Evolutionary conservation across 106 monocot genomes (phyloP), one percentile per base, ranked within the genome.

Genomic region (Dioscorea alata): DNA sequence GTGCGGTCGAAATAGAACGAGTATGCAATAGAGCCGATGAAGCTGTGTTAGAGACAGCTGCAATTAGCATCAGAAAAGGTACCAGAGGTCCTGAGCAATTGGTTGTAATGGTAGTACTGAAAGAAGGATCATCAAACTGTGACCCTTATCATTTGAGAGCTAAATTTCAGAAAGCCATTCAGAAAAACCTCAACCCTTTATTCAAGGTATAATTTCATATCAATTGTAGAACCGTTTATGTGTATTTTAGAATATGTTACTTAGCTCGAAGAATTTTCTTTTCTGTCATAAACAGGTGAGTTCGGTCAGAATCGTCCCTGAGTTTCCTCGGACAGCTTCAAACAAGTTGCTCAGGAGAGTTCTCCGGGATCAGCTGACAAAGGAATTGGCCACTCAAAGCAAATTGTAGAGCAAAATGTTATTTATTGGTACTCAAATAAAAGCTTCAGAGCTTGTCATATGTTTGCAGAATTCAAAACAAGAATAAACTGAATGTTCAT

Each of bases 1-100:
- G 96, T 76, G 83, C 96, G 28, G 84, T 96, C 34, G 91, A 96
- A 80, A 91, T 96, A 49, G 96, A 96, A 62, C 66, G 88, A 12
- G 86, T 89, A 22, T 96, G 96, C 84, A 96, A 92, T 67, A 80
- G 63, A 75, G 96, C 89, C 2, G 91, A 92, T 73, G 88, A 78
- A 50, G 76, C 54, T 63, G 76, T 96, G 48, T n/a, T 89, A 35
- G 96, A 96, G 72, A 96, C 96, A n/a, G 91, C 86, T 59, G 96
- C 96, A 32, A 71, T 96, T 65, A 74, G 80, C 74, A 49, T 84
- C 28, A 86, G 71, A 65, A 63, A 73, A 48, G 77, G 68, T 49
- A 31, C 33, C 31, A 72, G 83, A 68, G 91, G 96, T 9, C 91
- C 88, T 25, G 96, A 96, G 67, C 76, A 84, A 69, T 74, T 92